Conservation (phyloP, 352 stramenopile genomes). For the Thraustochytrium sp. region DNA sequence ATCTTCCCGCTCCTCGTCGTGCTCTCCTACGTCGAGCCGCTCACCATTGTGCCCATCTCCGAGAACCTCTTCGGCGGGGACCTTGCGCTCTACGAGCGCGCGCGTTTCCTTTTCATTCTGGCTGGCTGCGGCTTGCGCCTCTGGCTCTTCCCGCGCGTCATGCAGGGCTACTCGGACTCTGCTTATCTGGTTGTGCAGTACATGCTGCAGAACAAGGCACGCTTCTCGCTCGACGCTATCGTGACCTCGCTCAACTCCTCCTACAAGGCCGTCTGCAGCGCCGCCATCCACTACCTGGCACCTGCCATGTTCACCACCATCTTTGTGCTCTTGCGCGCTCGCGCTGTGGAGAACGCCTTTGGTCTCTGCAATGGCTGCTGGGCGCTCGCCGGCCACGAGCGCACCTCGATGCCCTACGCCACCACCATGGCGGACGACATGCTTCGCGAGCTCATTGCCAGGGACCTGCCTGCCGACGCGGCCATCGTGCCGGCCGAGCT, state of each 20-base stretch:
- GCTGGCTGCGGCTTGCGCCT: not conserved
- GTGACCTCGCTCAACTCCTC: not conserved
- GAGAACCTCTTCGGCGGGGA: not conserved
- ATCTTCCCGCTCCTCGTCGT: conserved; percentile 5
- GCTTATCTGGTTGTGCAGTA: not conserved
- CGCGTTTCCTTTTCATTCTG: not conserved
- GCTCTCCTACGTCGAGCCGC: conserved; percentile 19
- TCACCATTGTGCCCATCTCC: not conserved
- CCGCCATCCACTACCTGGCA: conserved; percentile 19
- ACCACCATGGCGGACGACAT: not conserved
- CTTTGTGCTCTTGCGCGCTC: not conserved
- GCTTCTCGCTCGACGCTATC: not conserved
- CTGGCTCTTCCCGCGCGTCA: not conserved
- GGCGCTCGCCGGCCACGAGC: not conserved
- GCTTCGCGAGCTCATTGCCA: not conserved
- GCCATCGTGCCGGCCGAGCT: not conserved
- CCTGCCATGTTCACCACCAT: not conserved
- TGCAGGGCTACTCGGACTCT: conserved; percentile 28
- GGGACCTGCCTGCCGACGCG: not conserved
- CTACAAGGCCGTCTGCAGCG: not conserved
- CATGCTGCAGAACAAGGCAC: not conserved
- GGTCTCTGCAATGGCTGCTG: conserved; percentile 4
- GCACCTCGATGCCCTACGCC: not conserved
- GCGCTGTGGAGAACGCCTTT: not conserved
- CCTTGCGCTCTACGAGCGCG: not conserved